phyloP scores from a whole-genome alignment of 176 grass and related monocot genomes.

The Musa beccarii region DNA sequence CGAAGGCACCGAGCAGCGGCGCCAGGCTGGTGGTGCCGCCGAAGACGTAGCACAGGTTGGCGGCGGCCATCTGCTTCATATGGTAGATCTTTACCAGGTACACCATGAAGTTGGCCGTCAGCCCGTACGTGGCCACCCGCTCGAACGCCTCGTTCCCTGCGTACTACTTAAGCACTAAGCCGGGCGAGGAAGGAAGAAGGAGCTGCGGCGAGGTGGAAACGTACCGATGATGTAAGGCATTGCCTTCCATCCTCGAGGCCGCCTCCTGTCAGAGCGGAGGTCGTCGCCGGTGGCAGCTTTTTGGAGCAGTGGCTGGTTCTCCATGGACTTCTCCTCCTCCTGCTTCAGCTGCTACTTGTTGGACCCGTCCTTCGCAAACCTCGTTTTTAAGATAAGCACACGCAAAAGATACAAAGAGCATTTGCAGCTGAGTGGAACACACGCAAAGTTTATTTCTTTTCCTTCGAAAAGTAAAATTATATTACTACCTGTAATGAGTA shows the following conservation, averaged over 20 bases:
- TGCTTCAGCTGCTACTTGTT: too few species aligned
- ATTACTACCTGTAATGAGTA: too few species aligned
- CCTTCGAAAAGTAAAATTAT: too few species aligned
- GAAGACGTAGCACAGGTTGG: conserved; percentile 37
- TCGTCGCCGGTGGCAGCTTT: background rate
- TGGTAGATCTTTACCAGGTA: conserved; percentile 38
- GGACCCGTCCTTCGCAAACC: too few species aligned
- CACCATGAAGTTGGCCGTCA: conserved; percentile 32
- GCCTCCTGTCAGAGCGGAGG: background rate
- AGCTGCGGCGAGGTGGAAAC: background rate
- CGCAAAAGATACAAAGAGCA: too few species aligned
- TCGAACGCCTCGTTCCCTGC: conserved; percentile 32
- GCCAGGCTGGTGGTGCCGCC: conserved; percentile 29
- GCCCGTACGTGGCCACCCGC: conserved; percentile 28
- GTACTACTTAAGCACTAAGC: too few species aligned
- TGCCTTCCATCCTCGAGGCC: conserved; percentile 30
- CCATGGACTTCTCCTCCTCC: too few species aligned
- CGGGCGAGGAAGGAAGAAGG: background rate
- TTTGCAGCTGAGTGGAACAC: too few species aligned
- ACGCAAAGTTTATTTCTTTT: too few species aligned
- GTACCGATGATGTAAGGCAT: conserved; percentile 41
- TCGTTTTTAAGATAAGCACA: too few species aligned
- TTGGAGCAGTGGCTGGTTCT: too few species aligned
- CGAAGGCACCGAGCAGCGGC: conserved; percentile 33
- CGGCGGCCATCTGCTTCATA: conserved; percentile 22